Evolutionary conservation across 163 green algal species (phyloP).

Genomic region (Chlorella variabilis): DNA sequence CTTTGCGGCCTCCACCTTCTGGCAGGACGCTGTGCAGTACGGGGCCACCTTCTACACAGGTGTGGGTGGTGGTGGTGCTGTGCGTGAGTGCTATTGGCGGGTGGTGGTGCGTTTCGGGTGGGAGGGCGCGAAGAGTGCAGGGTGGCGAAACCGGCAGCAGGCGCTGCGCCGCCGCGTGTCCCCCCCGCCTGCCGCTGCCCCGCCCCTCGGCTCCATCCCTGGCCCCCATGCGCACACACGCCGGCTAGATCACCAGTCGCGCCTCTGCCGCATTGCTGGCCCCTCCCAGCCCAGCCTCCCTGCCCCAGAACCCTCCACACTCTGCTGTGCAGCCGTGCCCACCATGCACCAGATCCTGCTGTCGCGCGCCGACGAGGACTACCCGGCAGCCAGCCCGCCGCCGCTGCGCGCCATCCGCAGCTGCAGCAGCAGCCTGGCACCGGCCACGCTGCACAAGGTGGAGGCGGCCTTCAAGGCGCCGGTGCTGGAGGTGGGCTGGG

Average conservation of each 20-base stretch:
- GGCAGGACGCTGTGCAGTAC: conserved; percentile 66
- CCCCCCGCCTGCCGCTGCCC: too few relatives aligned
- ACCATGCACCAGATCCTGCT: conserved; percentile 91
- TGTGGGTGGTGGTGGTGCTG: neutral
- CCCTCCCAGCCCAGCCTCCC: neutral
- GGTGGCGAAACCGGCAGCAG: too few relatives aligned
- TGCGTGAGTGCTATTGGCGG: too few relatives aligned
- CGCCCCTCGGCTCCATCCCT: too few relatives aligned
- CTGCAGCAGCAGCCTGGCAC: conserved; percentile 76
- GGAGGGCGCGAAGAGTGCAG: too few relatives aligned
- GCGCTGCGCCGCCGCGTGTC: too few relatives aligned
- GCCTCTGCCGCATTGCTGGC: neutral
- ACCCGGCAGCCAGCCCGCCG: conserved; percentile 60
- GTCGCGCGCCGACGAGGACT: conserved; percentile 65
- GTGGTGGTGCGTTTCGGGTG: too few relatives aligned
- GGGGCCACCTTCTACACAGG: conserved; percentile 83
- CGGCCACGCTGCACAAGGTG: conserved; percentile 76
- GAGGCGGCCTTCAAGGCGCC: conserved; percentile 76
- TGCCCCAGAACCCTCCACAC: neutral
- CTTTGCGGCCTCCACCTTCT: conserved; percentile 80
- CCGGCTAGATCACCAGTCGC: neutral
- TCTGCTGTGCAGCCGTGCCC: conserved; percentile 68
- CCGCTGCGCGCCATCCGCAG: conserved; percentile 85
- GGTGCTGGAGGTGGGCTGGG: conserved; percentile 64
- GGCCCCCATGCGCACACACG: neutral